Base-by-base conservation (phyloP, 1,284 basidiomycete species). In the Moesziomyces sp. region DNA sequence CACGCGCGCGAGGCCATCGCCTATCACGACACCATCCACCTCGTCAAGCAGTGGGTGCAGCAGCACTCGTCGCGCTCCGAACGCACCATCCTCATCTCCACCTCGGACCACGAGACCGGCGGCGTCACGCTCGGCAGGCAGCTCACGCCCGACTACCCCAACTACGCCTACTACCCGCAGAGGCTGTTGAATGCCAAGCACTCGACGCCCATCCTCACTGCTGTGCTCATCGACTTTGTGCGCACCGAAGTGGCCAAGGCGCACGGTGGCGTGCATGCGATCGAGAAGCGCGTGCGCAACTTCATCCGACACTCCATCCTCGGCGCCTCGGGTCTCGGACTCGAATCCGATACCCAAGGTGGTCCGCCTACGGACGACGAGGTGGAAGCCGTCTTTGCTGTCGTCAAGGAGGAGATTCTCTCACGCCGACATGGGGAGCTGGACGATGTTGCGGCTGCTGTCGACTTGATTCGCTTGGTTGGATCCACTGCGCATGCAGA, bases 31-130 rank as follows among this genome's bases (percentile, higher is more conserved):
- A 80, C 85, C 7, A 84, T 85, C 23, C 60, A 53, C 11, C 60
- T 61, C 28, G 84, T 86, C 33, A 76, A 77, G 50, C 35, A 70
- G 18, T 84, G 74, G 68, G 84, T 84, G 35, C 74, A 82, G 11
- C 44, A 61, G 19, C 70, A 78, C 42, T 85, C 81, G 60, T 74
- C 71, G 26, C 63, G 61, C 14, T 74, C 76, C 19, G 80, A 74
- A 50, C 67, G 78, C 40, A 82, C 84, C 24, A 42, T 86, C 33
- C 61, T 86, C 24, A 81, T 85, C 52, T 81, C 80, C 13, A 83
- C 85, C 4, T 80, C 79, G 14, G 85, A 85, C 48, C 85, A 86
- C 68, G 85, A 86, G 60, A 86, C 85, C 9, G 85, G 85, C 18
- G 85, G 85, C 0, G 57, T 86, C 4, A 70, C 84, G 3, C 57